Conservation (phyloP, 768 basidiomycete species). For the Amanita brunnescens region DNA sequence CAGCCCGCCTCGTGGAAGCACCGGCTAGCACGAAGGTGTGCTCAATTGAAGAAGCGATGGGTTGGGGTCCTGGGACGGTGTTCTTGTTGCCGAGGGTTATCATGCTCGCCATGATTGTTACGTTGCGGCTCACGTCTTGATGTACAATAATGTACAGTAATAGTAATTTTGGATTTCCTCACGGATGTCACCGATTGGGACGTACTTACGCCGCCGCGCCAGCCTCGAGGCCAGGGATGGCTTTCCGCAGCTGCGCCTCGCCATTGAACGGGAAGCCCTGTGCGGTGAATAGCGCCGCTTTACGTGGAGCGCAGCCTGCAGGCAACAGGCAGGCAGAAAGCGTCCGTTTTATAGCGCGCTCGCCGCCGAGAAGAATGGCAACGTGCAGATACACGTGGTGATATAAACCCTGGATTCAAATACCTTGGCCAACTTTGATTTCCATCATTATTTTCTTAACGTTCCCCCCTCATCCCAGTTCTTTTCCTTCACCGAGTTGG, state of each 20-base stretch:
- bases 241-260: too few relatives aligned
- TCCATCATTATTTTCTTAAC: constrained; percentile 28
- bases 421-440: constrained; percentile 15
- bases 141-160: too few relatives aligned
- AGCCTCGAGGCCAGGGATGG: background rate
- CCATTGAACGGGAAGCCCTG: too few relatives aligned
- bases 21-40: background rate
- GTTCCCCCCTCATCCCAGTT: constrained; percentile 22
- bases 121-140: background rate
- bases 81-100: background rate
- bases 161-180: too few relatives aligned
- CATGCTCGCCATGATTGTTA: background rate
- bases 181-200: too few relatives aligned
- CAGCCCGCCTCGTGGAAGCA: background rate
- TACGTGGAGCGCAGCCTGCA: constrained; percentile 9
- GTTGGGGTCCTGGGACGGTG: too few relatives aligned
- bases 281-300: background rate
- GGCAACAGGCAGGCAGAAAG: constrained; percentile 9
- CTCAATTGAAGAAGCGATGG: background rate
- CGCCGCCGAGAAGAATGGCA: constrained; percentile 5
- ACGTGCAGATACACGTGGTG: constrained; percentile 24
- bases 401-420: constrained; percentile 23
- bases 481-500: constrained; percentile 16
- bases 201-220: background rate
- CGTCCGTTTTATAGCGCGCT: background rate